Evolutionary conservation across 1,284 basidiomycete genomes (phyloP), one percentile per base, ranked within the genome.

Genomic region (Ganoderma leucocontextum): DNA sequence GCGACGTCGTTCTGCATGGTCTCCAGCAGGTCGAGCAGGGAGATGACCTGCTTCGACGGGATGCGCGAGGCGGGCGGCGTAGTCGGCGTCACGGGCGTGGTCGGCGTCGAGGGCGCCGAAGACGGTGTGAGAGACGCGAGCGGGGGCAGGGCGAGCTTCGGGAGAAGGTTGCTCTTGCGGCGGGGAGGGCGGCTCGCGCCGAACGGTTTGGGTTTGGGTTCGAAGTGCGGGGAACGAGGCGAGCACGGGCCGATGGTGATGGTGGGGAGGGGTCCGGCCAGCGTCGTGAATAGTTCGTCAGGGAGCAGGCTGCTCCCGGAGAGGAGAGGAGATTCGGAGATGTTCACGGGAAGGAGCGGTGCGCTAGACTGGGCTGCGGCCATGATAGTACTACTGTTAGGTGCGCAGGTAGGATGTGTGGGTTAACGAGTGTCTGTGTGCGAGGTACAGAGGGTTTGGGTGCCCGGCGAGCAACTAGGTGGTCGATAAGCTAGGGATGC

Each of bases 1-100:
- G 76, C 72, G 60, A 84, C 75, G 61, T 85, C 82, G 53, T 75
- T 73, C 65, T 85, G 80, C 73, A 81, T 77, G 44, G 68, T 67
- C 57, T 83, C 81, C 41, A 84, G 77, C 22, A 82, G 75, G 64
- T 80, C 75, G 55, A 82, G 75, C 59, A 83, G 73, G 39, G 77
- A 68, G 63, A 81, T 75, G 60, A 82, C 76, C 38, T 77, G 74
- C 39, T 75, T 76, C 10, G 80, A 71, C 17, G 79, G 70, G 41
- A 78, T 75, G 58, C 66, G 53, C 17, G 55, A 22, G 1, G 44
- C 0, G 6, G 44, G 44, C 60, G 66, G 44, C 60, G 66, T 66
- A 7, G 12, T 41, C 38, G 72, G 59, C 15, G 66, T 36, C 60
- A 44, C 55, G 60, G 60, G 58, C 8, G 60, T 47, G 36, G 63